Evolutionary conservation across 306 rosid species (phyloP).

Genomic region (Dalbergia oliveri): DNA sequence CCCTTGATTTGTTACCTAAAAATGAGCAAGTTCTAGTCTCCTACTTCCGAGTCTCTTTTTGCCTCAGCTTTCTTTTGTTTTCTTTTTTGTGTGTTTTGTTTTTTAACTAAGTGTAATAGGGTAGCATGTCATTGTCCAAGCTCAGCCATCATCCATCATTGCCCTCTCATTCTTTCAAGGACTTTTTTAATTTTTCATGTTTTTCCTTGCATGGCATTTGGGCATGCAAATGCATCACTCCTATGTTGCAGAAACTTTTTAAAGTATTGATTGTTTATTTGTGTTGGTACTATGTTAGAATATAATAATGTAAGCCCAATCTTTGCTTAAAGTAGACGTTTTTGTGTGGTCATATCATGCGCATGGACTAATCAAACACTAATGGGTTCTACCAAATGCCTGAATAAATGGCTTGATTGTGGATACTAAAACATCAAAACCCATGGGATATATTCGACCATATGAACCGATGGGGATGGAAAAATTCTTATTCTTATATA

Average conservation of each 20-base stretch:
- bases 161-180: slow-evolving; percentile 40
- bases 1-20: slow-evolving; percentile 44
- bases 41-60: slow-evolving; percentile 38
- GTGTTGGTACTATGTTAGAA: neutral
- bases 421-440: slow-evolving; percentile 25
- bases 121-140: slow-evolving; percentile 36
- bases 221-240: slow-evolving; percentile 49
- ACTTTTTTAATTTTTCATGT: slow-evolving; percentile 23
- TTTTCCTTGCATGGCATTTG: slow-evolving; percentile 46
- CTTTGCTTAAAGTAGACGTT: slow-evolving; percentile 55
- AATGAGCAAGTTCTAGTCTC: slow-evolving; percentile 47
- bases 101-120: neutral
- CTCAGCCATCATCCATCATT: slow-evolving; percentile 45
- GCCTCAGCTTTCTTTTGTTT: neutral
- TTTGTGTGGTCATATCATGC: slow-evolving; percentile 73
- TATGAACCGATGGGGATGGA: too few species aligned
- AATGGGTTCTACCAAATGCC: slow-evolving; percentile 35
- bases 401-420: slow-evolving; percentile 46
- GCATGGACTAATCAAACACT: slow-evolving; percentile 42
- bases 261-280: slow-evolving; percentile 27
- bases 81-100: neutral
- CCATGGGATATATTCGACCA: neutral
- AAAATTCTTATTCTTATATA: too few species aligned
- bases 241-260: slow-evolving; percentile 41
- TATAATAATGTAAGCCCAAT: neutral